These are phyloP conservation scores for Seminavis robusta DNA, from an alignment of 108 stramenopile species.

Conservation along the genomic window DNA sequence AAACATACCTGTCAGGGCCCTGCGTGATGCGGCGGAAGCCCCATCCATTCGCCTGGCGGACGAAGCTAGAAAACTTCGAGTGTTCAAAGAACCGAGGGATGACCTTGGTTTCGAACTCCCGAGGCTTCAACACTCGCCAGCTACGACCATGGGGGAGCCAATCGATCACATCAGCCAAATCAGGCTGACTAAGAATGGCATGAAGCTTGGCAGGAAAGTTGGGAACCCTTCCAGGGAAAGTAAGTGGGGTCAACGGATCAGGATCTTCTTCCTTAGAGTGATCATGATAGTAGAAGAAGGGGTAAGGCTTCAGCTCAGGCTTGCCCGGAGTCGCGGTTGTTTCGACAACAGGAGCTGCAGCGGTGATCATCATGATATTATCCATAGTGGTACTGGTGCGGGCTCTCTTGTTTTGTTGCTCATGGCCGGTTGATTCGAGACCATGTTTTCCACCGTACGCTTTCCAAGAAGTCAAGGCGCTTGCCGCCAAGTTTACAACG, in stretches of 20 bases:
- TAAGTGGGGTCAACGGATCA: conserved; percentile 63
- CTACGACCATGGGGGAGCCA: conserved; percentile 77
- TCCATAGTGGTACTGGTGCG: no score
- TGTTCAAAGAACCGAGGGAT: conserved; percentile 70
- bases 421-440: no score
- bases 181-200: conserved; percentile 52
- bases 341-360: no score
- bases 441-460: no score
- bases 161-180: conserved; percentile 47
- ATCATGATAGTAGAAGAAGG: conserved; percentile 61
- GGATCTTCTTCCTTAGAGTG: conserved; percentile 42
- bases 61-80: conserved; percentile 46
- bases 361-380: no score
- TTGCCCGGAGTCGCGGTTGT: no score
- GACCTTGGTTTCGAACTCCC: conserved; percentile 53
- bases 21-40: conserved; percentile 43
- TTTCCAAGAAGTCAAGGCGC: no score
- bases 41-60: conserved; percentile 52
- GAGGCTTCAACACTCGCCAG: conserved; percentile 67
- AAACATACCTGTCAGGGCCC: conserved; percentile 34
- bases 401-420: no score
- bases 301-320: no score
- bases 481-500: no score
- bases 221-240: conserved; percentile 57
- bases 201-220: conserved; percentile 81